Evolutionary conservation across 2,329 filamentous ascomycete species (phyloP).

Genomic region (Aureobasidium lini): DNA sequence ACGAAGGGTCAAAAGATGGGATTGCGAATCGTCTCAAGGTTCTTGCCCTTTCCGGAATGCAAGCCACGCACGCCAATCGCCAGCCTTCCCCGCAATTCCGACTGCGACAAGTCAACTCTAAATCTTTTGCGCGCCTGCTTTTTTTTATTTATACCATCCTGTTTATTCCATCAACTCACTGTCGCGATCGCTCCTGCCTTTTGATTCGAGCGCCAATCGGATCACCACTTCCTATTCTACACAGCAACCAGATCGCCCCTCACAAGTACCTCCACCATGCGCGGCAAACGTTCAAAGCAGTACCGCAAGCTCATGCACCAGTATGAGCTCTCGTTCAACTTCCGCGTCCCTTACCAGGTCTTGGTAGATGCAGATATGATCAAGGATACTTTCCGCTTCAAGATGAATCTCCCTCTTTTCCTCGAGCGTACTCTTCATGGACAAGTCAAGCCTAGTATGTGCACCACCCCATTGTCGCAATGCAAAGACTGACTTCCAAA

Average conservation of each 20-base stretch:
- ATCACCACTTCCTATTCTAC: background rate
- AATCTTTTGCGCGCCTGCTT: background rate
- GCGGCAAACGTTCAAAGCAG: slow-evolving; percentile 62
- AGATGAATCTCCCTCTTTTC: slow-evolving; percentile 76
- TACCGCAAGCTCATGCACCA: slow-evolving; percentile 91
- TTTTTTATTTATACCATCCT: slow-evolving; percentile 1
- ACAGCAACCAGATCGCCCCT: background rate
- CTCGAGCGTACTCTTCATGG: slow-evolving; percentile 80
- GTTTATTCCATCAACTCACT: background rate
- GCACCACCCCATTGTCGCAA: background rate
- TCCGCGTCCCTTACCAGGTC: slow-evolving; percentile 91
- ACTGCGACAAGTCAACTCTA: background rate
- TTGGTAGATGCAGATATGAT: slow-evolving; percentile 83
- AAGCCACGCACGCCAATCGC: background rate
- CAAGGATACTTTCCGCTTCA: slow-evolving; percentile 70
- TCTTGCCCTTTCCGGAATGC: background rate
- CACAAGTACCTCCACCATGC: slow-evolving; percentile 44
- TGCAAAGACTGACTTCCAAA: background rate
- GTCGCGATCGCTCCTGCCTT: background rate
- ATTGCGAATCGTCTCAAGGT: background rate
- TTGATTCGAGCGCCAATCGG: background rate
- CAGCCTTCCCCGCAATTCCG: background rate
- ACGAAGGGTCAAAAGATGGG: background rate
- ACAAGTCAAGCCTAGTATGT: slow-evolving; percentile 70
- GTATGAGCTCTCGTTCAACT: slow-evolving; percentile 79